Evolutionary conservation across 1,284 basidiomycete genomes (phyloP).

Genomic region (Tilletia walkeri): DNA sequence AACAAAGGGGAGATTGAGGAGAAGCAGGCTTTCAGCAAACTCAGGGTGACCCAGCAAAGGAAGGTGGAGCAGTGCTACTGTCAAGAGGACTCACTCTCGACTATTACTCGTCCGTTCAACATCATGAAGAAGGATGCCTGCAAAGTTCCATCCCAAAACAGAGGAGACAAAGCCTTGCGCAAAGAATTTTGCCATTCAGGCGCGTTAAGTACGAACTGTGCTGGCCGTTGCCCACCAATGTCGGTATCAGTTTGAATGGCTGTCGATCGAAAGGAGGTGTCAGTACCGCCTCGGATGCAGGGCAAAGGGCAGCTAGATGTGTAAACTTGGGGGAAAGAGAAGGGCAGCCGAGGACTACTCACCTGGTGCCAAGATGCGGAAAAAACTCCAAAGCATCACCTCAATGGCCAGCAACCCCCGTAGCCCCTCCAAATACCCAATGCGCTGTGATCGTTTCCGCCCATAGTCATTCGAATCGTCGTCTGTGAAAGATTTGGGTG

Average conservation of each 20-base stretch:
- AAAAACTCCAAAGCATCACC: slow-evolving; percentile 41
- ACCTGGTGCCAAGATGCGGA: slow-evolving; percentile 41
- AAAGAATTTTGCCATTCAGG: slow-evolving; percentile 32
- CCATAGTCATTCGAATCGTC: slow-evolving; percentile 32
- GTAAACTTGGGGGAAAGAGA: not conserved
- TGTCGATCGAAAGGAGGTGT: not conserved
- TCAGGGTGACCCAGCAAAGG: not conserved
- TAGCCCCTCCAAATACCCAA: slow-evolving; percentile 34
- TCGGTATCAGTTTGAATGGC: slow-evolving; percentile 39
- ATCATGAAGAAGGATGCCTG: slow-evolving; percentile 40
- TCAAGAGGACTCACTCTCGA: slow-evolving; percentile 24
- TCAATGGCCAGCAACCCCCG: slow-evolving; percentile 38
- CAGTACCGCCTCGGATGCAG: too few relatives aligned
- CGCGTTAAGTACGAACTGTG: slow-evolving; percentile 23
- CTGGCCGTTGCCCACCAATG: slow-evolving; percentile 32
- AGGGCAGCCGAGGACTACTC: not conserved
- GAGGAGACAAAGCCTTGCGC: slow-evolving; percentile 35
- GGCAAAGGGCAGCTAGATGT: not conserved
- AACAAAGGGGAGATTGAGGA: not conserved
- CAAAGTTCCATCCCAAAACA: slow-evolving; percentile 40
- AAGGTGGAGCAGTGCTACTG: not conserved
- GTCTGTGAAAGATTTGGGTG: slow-evolving; percentile 21
- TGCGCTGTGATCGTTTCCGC: slow-evolving; percentile 19
- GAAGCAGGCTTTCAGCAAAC: not conserved
- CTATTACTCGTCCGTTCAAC: slow-evolving; percentile 30